A percentile compares a stretch with the other conserved stretches of the same genome.
These are phyloP conservation scores for Tulasnella sp. DNA, from an alignment of 768 basidiomycete species.

Conservation along the genomic window DNA sequence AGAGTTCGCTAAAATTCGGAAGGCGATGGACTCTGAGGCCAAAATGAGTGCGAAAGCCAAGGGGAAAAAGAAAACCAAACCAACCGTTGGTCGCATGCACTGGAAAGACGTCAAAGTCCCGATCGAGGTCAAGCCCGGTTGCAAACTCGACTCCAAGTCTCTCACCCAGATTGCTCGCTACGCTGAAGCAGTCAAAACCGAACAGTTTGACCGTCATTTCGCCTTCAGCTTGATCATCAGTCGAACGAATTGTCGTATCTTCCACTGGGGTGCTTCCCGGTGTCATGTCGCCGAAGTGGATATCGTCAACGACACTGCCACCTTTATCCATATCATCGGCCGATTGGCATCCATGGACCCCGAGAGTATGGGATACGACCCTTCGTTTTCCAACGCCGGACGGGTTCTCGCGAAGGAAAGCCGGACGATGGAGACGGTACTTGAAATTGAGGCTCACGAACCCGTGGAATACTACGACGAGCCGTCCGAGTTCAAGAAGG, in stretches of 20 bases:
- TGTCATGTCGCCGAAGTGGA: not conserved
- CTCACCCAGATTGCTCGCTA: conserved; percentile 2
- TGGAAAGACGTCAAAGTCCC: not conserved
- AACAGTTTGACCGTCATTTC: not conserved
- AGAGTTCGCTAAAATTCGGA: not conserved
- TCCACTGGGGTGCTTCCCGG: not conserved
- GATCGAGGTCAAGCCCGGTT: not conserved
- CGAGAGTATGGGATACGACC: not conserved
- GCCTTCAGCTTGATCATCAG: not conserved
- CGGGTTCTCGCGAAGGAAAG: not conserved
- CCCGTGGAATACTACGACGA: not conserved
- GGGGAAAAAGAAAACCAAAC: too few relatives aligned
- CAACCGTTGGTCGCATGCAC: too few relatives aligned
- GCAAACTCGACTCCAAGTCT: not conserved
- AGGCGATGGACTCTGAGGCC: too few relatives aligned
- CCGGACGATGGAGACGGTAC: not conserved
- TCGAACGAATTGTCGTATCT: not conserved
- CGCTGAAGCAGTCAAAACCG: not conserved
- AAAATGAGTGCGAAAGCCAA: too few relatives aligned
- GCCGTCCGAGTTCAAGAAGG: not conserved
- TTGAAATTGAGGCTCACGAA: not conserved
- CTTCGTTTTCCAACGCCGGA: not conserved
- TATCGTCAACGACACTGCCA: not conserved
- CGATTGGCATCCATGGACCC: not conserved
- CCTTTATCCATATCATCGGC: not conserved